Evolutionary conservation across 345 rosid species (phyloP).

Genomic region (Salix caprea): DNA sequence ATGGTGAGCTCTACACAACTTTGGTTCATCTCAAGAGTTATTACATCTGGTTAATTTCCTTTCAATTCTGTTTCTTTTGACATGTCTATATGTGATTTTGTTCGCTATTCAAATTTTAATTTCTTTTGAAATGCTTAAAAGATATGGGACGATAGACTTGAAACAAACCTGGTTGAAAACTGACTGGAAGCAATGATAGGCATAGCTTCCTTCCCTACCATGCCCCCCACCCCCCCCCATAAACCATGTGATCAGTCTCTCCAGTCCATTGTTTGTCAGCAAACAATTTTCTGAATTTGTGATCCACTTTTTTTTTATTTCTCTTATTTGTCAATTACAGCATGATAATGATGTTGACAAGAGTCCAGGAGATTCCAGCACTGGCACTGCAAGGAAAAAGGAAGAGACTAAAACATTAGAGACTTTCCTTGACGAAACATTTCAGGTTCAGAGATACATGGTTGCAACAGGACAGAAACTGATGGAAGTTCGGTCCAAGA

Average conservation of each 20-base stretch:
- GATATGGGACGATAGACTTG: no score
- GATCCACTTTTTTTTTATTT: background rate
- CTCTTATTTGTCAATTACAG: conserved; percentile 31
- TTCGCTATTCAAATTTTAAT: background rate
- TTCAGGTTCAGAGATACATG: conserved; percentile 76
- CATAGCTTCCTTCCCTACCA: background rate
- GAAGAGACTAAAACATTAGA: conserved; percentile 53
- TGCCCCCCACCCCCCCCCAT: background rate
- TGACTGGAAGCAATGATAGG: background rate
- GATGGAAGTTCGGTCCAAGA: conserved; percentile 70
- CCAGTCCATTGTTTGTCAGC: background rate
- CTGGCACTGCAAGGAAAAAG: conserved; percentile 25
- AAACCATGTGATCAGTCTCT: background rate
- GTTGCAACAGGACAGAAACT: conserved; percentile 86
- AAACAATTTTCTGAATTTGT: background rate
- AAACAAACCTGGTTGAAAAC: no score
- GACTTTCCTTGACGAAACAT: conserved; percentile 77
- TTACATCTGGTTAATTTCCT: background rate
- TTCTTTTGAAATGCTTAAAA: background rate
- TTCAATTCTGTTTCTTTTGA: background rate
- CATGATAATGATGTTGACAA: conserved; percentile 42
- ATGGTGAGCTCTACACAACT: conserved; percentile 48
- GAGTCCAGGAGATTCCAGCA: conserved; percentile 23
- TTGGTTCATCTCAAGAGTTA: background rate
- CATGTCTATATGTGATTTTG: background rate